Percentiles rank a stretch among this genome's conserved stretches.
Evolutionary conservation across 2,329 filamentous ascomycete species (phyloP).

Genomic region (Pseudopyrenochaeta lycopersici): DNA sequence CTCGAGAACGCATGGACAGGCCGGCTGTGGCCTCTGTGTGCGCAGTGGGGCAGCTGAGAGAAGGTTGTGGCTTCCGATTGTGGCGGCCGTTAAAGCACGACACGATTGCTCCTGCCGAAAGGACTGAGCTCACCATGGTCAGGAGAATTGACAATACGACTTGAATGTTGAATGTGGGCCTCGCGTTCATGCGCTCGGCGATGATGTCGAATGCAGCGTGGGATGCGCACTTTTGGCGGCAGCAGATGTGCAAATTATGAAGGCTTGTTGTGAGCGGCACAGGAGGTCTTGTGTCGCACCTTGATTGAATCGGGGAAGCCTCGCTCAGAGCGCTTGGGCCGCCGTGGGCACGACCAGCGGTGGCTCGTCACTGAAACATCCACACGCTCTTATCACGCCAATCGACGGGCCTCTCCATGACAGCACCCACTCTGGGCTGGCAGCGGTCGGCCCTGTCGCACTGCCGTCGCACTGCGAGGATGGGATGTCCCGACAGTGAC

Average conservation of each 20-base stretch:
- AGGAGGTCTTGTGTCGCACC: slow-evolving; percentile 28
- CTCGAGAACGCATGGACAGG: slow-evolving; percentile 13
- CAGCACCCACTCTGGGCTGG: slow-evolving; percentile 1
- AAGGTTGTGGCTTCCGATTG: slow-evolving; percentile 18
- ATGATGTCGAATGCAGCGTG: slow-evolving; percentile 4
- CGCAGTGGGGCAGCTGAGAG: slow-evolving; percentile 11
- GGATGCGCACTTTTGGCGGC: not conserved
- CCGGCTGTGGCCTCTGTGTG: slow-evolving; percentile 6
- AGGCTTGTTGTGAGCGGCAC: slow-evolving; percentile 3
- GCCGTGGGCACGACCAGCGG: slow-evolving; percentile 1
- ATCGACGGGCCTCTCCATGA: slow-evolving; percentile 7
- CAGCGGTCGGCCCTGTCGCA: slow-evolving; percentile 2
- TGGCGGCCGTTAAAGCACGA: slow-evolving; percentile 11
- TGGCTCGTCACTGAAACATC: slow-evolving; percentile 23
- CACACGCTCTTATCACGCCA: slow-evolving; percentile 21
- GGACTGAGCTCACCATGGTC: not conserved
- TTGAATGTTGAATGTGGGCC: slow-evolving; percentile 10
- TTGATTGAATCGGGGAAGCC: slow-evolving; percentile 23
- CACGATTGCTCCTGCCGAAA: not conserved
- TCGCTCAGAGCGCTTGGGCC: slow-evolving; percentile 8
- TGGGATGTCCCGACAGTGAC: not conserved
- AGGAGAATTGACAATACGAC: slow-evolving; percentile 4
- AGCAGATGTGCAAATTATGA: slow-evolving; percentile 22
- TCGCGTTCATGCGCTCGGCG: slow-evolving; percentile 10
- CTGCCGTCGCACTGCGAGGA: not conserved